phyloP scores from a whole-genome alignment of 345 rosid genomes.

The Bruguiera gymnorhiza region DNA sequence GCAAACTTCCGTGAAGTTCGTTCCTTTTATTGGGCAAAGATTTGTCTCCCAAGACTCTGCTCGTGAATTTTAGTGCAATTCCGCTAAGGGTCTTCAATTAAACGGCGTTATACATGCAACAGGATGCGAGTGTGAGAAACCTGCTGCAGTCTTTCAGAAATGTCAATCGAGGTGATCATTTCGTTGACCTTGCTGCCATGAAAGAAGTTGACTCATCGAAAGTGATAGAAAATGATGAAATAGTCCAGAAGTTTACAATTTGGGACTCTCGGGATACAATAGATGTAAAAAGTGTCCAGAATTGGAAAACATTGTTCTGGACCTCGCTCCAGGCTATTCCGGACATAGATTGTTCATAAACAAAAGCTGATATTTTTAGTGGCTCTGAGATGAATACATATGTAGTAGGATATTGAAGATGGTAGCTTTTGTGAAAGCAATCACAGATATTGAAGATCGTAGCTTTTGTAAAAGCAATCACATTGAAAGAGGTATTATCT shows the following conservation, averaged over 20 bases:
- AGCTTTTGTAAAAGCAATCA: neutral
- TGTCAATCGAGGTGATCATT: slow-evolving; percentile 26
- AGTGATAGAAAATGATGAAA: slow-evolving; percentile 47
- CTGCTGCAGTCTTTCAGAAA: no score
- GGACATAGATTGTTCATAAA: slow-evolving; percentile 41
- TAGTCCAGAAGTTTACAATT: slow-evolving; percentile 32
- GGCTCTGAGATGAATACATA: slow-evolving; percentile 21
- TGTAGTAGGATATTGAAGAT: slow-evolving; percentile 1
- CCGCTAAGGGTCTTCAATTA: no score
- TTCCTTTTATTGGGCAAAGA: no score
- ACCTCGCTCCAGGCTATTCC: neutral
- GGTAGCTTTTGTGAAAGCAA: neutral
- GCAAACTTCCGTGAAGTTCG: no score
- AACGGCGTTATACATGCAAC: no score
- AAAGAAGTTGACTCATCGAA: slow-evolving; percentile 40
- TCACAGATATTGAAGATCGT: neutral
- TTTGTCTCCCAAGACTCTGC: no score
- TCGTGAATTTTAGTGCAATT: no score
- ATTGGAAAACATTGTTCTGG: slow-evolving; percentile 43
- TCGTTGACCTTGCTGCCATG: slow-evolving; percentile 36
- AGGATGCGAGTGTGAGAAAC: no score
- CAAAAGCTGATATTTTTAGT: slow-evolving; percentile 35
- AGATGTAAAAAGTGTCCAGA: slow-evolving; percentile 11
- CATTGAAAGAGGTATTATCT: neutral
- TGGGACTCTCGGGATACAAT: no score